These are phyloP conservation scores for Parachaetomium inaequale DNA, from an alignment of 495 filamentous ascomycete species.

Conservation along the genomic window DNA sequence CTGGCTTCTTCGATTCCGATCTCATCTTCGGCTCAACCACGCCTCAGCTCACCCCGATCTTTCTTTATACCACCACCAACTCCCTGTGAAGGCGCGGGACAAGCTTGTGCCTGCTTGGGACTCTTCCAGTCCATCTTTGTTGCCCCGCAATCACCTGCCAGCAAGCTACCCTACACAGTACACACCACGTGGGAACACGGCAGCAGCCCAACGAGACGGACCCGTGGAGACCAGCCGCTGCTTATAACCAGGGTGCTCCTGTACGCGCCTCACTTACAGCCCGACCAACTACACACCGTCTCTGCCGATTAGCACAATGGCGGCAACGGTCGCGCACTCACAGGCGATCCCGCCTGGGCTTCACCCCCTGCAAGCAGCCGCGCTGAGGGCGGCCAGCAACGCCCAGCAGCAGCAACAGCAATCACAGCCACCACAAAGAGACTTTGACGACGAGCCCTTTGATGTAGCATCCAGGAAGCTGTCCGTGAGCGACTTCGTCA, in stretches of 20 bases:
- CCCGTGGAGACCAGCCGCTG: background rate
- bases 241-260: background rate
- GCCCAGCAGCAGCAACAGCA: conserved; percentile 25
- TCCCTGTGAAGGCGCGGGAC: too few species aligned
- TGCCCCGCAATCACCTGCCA: background rate
- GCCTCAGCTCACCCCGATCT: background rate
- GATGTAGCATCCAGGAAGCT: conserved; percentile 28
- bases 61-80: background rate
- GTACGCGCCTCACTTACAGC: background rate
- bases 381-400: conserved; percentile 18
- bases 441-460: conserved; percentile 23
- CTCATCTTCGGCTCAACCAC: conserved; percentile 1
- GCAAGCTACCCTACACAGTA: background rate
- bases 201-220: background rate
- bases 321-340: conserved; percentile 35
- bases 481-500: conserved; percentile 67
- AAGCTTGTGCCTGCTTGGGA: too few species aligned
- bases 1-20: conserved; percentile 9
- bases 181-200: background rate
- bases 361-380: conserved; percentile 32
- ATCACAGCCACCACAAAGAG: conserved; percentile 13
- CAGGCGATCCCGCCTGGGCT: conserved; percentile 27
- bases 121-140: background rate
- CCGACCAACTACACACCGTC: background rate
- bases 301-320: conserved; percentile 19